Evolutionary conservation across 2,329 filamentous ascomycete genomes (phyloP), one percentile per base, ranked within the genome.

Genomic region (Triangularia setosa): DNA sequence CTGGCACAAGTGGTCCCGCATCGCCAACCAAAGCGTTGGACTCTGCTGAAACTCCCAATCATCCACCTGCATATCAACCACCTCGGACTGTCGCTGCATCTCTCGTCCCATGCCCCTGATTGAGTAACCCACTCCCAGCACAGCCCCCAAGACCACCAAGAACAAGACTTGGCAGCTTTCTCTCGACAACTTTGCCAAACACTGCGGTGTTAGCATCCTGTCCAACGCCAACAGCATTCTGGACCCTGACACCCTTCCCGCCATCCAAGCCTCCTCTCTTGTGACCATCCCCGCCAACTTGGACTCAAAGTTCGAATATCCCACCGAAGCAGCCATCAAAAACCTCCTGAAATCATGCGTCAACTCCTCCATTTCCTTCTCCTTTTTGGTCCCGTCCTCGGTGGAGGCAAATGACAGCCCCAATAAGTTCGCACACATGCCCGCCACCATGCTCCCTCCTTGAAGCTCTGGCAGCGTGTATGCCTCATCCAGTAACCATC

Each of bases 1-100:
- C 67, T 74, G 73, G 21, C 72, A 71, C 33, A 75, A 67, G 54
- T 74, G 73, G 58, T 74, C 73, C 64, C 74, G 73, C 71, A 74
- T 74, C 27, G 72, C 69, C 18, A 75, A 57, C 73, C 73, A 75
- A 24, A 74, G 68, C 4, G 73, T 75, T 35, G 73, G 73, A 63
- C 73, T 75, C 55, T 72, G 69, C 12, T 70, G 73, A 55, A 74
- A 70, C 60, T 72, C 70, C 64, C 67, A 12, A 71, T 67, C 30
- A 3, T 62, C 55, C 0, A 68, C 68, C 25, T 68, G 68, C n/a
- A 21, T 48, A 4, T 67, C 67, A 8, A 4, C 52, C n/a, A 4
- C 52, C n/a, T 48, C 40, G n/a, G 35, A 25, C 24, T 58, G 25
- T 11, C 9, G 30, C 52, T 55, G 12, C 52, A 55, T 27, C 11